phyloP scores from a whole-genome alignment of 106 monocot species.

The Dendrobium officinale region DNA sequence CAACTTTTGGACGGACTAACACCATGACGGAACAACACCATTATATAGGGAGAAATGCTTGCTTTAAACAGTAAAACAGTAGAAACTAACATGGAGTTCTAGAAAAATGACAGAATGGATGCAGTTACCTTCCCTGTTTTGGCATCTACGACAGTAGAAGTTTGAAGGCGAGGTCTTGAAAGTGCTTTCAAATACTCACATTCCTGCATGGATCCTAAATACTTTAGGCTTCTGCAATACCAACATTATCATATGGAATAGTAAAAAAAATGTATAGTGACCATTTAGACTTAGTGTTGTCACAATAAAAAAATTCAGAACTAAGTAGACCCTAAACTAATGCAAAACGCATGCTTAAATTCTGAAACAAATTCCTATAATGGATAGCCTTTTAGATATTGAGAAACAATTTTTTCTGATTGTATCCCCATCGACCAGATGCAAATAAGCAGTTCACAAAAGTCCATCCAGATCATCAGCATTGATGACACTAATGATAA shows the following conservation, averaged over 20 bases:
- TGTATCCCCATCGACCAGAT: not conserved
- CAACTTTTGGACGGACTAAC: not conserved
- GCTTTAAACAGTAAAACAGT: not conserved
- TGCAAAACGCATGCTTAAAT: not conserved
- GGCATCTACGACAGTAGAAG: conserved; percentile 79
- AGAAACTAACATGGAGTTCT: not conserved
- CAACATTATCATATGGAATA: not conserved
- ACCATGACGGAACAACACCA: not conserved
- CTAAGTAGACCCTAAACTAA: not conserved
- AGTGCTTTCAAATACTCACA: conserved; percentile 81
- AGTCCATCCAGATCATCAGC: not conserved
- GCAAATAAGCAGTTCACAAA: not conserved
- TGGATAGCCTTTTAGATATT: not conserved
- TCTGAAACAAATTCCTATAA: not conserved
- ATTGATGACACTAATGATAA: not conserved
- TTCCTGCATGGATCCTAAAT: conserved; percentile 41
- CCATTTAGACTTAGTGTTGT: not conserved
- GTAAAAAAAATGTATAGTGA: not conserved
- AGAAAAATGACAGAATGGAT: not conserved
- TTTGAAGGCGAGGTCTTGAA: conserved; percentile 65
- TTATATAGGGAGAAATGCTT: not conserved
- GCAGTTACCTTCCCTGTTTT: conserved; percentile 81
- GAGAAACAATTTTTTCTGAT: not conserved
- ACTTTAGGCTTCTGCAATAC: not conserved
- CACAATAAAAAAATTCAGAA: not conserved